phyloP scores from a whole-genome alignment of 345 rosid genomes.

The Citropsis articulata region DNA sequence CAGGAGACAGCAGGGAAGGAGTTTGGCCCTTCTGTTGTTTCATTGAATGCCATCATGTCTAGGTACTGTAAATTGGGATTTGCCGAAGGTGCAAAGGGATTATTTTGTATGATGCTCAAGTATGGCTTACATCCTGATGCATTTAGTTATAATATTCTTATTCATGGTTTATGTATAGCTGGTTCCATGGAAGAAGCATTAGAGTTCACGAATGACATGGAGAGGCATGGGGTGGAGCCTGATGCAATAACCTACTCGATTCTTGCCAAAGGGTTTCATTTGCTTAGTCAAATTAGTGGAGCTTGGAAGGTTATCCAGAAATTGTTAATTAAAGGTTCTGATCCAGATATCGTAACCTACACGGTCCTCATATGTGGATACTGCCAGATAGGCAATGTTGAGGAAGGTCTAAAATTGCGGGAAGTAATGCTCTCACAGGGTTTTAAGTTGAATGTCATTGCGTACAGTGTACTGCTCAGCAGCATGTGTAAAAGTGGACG shows the following conservation, averaged over 20 bases:
- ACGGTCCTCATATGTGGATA: constrained; percentile 55
- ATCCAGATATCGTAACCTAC: constrained; percentile 55
- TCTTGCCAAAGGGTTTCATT: constrained; percentile 59
- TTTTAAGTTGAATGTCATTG: constrained; percentile 40
- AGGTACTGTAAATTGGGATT: constrained; percentile 63
- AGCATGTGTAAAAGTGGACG: constrained; percentile 64
- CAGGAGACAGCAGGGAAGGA: constrained; percentile 38
- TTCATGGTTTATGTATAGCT: constrained; percentile 64
- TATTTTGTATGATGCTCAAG: constrained; percentile 68
- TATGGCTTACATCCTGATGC: constrained; percentile 64
- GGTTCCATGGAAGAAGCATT: constrained; percentile 76
- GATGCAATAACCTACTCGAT: constrained; percentile 67
- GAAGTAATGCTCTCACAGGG: constrained; percentile 58
- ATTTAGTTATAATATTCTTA: constrained; percentile 74
- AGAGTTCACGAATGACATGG: constrained; percentile 53
- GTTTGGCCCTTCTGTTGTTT: constrained; percentile 55
- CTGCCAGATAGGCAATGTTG: constrained; percentile 53
- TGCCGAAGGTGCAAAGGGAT: constrained; percentile 60
- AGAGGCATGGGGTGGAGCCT: constrained; percentile 57
- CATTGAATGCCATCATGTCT: constrained; percentile 73
- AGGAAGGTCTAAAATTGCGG: constrained; percentile 51
- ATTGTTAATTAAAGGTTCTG: constrained; percentile 47
- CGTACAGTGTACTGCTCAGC: constrained; percentile 53
- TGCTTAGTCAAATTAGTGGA: constrained; percentile 47
- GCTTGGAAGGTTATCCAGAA: constrained; percentile 43